phyloP scores from a whole-genome alignment of 2,329 filamentous ascomycete species.

The Scedosporium aurantiacum region DNA sequence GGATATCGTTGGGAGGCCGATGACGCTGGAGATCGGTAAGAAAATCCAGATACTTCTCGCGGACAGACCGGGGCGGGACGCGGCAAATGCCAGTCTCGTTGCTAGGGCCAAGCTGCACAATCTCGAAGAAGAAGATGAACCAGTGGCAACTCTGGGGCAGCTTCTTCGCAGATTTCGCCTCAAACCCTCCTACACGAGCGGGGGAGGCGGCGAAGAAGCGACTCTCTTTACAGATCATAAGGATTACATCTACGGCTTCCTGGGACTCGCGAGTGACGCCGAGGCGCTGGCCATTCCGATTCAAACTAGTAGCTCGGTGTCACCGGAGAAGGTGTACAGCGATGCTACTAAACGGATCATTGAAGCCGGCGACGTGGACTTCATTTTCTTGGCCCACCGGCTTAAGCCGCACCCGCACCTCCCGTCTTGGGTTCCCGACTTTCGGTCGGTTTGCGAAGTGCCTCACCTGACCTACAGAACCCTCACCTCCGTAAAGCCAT shows the following conservation, averaged over 20 bases:
- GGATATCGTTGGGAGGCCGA: not conserved
- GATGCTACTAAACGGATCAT: not conserved
- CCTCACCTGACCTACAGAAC: not conserved
- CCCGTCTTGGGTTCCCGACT: not conserved
- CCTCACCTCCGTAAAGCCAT: not conserved
- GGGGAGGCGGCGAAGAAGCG: not conserved
- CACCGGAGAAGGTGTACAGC: not conserved
- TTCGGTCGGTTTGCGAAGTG: not conserved
- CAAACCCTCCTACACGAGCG: not conserved
- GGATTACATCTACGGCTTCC: not conserved
- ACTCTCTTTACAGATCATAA: not conserved
- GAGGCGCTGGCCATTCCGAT: not conserved
- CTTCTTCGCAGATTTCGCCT: not conserved
- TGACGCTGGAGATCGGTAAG: not conserved
- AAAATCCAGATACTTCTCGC: not conserved
- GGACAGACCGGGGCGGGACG: not conserved
- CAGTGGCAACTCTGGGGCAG: not conserved
- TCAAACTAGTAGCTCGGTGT: not conserved
- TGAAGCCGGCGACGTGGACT: not conserved
- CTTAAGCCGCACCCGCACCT: not conserved
- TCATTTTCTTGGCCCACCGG: not conserved
- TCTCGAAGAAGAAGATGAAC: not conserved
- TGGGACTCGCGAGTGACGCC: not conserved
- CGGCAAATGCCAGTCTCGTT: not conserved
- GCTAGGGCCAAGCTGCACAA: not conserved